Evolutionary conservation across 2,329 filamentous ascomycete species (phyloP), one percentile per base, ranked within the genome.

Genomic region (Clarireedia sp.): DNA sequence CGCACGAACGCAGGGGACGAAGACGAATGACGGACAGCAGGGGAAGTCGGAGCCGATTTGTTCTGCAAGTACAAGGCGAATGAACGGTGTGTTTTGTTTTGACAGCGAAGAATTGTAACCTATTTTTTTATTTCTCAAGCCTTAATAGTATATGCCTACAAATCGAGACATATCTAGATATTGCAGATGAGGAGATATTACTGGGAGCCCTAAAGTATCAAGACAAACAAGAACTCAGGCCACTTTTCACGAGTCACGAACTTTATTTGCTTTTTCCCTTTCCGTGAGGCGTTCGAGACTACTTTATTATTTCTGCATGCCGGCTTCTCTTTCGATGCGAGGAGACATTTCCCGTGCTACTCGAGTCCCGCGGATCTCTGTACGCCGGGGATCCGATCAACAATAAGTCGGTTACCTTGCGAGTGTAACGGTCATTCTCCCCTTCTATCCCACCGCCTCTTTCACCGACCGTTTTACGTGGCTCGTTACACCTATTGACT

Each of bases 61-160:
- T 40, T 45, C 48, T 21, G 59, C 41, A 56, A 60, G 56, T 56
- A 62, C 59, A 59, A 55, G 56, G 61, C 60, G 59, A 59, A 60
- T 56, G 50, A 52, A 29, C 45, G 56, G 57, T 47, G 54, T 48
- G 26, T 50, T 50, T 43, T 41, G 29, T 54, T 40, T 50, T 54
- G 48, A 24, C 52, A 50, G 46, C 45, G 46, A 50, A 54, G 23
- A 40, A n/a, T 54, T 50, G 52, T 50, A 54, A 54, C 46, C 36
- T 47, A 48, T 38, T 59, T 51, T 48, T 52, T 57, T 37, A 29
- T 57, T 55, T 53, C 48, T 43, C 29, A 43, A 21, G 26, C 21
- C 40, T 37, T 24, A 43, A 38, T 37, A 26, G 36, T 51, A 47
- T 21, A 24, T 53, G 17, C 49, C 36, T 54, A 49, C 44, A 33